These are phyloP conservation scores for Nakaseomyces kungkrabaensis DNA, from an alignment of 1,139 yeast genomes.

Conservation along the genomic window DNA sequence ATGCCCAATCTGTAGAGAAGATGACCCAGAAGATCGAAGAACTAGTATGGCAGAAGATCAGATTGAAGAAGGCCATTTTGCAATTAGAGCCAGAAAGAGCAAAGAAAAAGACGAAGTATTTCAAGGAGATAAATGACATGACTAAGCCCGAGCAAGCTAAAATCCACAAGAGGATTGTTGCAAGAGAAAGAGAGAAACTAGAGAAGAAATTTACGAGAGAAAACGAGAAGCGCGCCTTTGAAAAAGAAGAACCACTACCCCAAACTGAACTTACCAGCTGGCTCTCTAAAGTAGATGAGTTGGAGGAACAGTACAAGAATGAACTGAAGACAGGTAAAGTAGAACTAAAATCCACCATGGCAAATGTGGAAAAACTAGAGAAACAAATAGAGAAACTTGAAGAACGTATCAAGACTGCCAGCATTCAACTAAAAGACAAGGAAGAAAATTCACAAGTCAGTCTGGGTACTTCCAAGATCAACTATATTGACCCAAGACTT, in stretches of 20 bases:
- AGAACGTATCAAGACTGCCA: constrained; percentile 56
- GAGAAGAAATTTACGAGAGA: constrained; percentile 63
- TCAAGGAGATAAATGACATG: constrained; percentile 63
- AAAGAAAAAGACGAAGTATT: constrained; percentile 49
- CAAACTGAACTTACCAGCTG: constrained; percentile 51
- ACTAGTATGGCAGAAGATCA: constrained; percentile 71
- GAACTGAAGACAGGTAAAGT: constrained; percentile 59
- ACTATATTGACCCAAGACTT: constrained; percentile 89
- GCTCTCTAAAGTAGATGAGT: constrained; percentile 48
- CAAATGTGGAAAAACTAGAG: constrained; percentile 63
- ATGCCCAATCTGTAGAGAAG: constrained; percentile 69
- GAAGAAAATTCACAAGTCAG: constrained; percentile 94
- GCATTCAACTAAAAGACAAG: constrained; percentile 75
- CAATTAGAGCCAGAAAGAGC: constrained; percentile 47
- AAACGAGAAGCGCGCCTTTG: constrained; percentile 58
- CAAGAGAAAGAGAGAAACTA: constrained; percentile 55
- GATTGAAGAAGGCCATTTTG: constrained; percentile 62
- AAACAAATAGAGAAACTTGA: constrained; percentile 70
- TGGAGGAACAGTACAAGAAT: constrained; percentile 41
- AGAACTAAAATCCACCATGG: constrained; percentile 38
- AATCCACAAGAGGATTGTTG: constrained; percentile 46
- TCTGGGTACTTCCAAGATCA: constrained; percentile 84
- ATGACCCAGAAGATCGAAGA: constrained; percentile 70
- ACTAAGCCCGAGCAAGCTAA: constrained; percentile 51
- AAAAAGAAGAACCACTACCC: constrained; percentile 44